Evolutionary conservation across 768 basidiomycete species (phyloP), one percentile per base, ranked within the genome.

Genomic region (Heimioporus sp.): DNA sequence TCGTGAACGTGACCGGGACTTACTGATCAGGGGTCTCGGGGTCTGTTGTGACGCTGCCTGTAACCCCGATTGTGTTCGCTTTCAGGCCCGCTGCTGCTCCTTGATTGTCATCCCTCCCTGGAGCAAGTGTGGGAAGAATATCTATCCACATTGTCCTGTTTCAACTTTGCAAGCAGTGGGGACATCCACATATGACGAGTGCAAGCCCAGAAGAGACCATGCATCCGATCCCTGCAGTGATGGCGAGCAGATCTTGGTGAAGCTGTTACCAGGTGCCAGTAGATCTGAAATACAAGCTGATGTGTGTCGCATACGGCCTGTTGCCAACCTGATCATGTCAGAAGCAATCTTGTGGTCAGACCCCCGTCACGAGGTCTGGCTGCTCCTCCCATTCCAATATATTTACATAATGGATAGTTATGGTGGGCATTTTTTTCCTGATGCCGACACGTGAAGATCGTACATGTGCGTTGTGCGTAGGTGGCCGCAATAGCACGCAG

Each of bases 81-180:
- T 28, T 5, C 24, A 7, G 24, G 24, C 24, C 24, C 24, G 24
- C 24, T 28, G 24, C 11, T 76, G 76, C 43, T 85, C 82, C 21
- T 71, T 75, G 5, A 72, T 68, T 3, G 77, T 73, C 20, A 86
- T 83, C 67, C 88, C 87, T n/a, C 77, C 72, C 66, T 86, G 78
- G 40, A 86, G 77, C 6, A 85, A 87, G 37, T 90, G 86, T 47
- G 90, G 90, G 73, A 91, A 92, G 76, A 92, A 92, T 34, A 91
- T 87, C 87, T 90, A 16, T 24, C 35, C 7, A 32, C 24, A 28
- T n/a, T 19, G 32, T 30, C 31, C 19, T 5, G 13, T 11, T 12
- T 34, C 20, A 35, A 20, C 34, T 13, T 45, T 19, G 24, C 24
- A 28, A 28, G 4, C 24, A 19, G 7, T 4, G 19, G 15, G 19